These are phyloP conservation scores for Pythium pectinolyticum DNA, from an alignment of 352 stramenopile species.

Conservation along the genomic window DNA sequence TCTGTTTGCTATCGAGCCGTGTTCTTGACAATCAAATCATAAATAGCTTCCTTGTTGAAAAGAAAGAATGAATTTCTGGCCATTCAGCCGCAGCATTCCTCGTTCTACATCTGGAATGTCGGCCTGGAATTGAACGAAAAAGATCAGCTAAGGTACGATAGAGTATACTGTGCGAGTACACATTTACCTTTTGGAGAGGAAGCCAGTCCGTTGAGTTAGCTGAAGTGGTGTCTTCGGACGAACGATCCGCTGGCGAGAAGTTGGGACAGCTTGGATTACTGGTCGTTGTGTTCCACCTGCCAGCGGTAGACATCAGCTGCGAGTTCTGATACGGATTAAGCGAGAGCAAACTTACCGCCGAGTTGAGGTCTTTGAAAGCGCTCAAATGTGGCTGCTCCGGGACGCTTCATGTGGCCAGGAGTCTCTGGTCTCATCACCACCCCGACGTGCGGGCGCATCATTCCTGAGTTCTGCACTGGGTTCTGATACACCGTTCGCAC, in stretches of 20 bases:
- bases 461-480: constrained; percentile 16
- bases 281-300: constrained; percentile 28
- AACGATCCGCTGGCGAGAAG: constrained; percentile 50
- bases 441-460: constrained; percentile 33
- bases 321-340: neutral
- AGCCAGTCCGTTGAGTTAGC: constrained; percentile 54
- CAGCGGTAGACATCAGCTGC: constrained; percentile 9
- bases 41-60: constrained; percentile 8
- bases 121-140: constrained; percentile 12
- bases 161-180: neutral
- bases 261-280: constrained; percentile 42
- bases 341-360: constrained; percentile 22
- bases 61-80: neutral
- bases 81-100: too few relatives aligned
- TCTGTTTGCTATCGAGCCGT: neutral
- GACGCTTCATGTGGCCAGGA: constrained; percentile 43
- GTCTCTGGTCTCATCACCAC: constrained; percentile 39
- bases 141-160: too few relatives aligned
- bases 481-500: constrained; percentile 22
- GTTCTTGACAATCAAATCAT: neutral
- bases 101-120: constrained; percentile 27
- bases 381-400: constrained; percentile 58
- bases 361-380: constrained; percentile 65
- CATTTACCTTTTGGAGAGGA: constrained; percentile 60
- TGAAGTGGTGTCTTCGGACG: constrained; percentile 75